Evolutionary conservation across 202 grass and related monocot species (phyloP).

Genomic region (Carex arenaria): DNA sequence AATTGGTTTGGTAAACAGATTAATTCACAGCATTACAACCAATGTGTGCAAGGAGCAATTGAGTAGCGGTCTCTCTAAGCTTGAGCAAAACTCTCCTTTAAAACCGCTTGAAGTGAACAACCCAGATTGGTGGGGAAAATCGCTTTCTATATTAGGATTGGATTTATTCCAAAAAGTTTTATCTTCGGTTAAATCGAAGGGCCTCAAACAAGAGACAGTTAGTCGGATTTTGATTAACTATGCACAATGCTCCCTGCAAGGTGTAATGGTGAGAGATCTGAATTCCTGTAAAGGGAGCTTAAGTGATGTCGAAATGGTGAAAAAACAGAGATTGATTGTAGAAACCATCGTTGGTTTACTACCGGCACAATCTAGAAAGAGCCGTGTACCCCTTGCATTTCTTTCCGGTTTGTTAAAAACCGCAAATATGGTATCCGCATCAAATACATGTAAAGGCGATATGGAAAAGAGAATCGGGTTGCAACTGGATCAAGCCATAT

Average conservation of each 20-base stretch:
- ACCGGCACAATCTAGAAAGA: constrained; percentile 64
- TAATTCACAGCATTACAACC: constrained; percentile 51
- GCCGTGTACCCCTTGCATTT: constrained; percentile 75
- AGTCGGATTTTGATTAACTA: constrained; percentile 83
- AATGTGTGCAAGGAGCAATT: constrained; percentile 94
- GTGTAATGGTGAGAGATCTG: constrained; percentile 57
- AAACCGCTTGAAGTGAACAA: constrained; percentile 26
- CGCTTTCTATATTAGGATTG: constrained; percentile 43
- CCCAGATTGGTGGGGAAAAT: constrained; percentile 91
- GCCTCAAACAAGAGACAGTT: constrained; percentile 85
- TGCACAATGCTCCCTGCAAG: constrained; percentile 72
- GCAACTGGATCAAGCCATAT: constrained; percentile 84
- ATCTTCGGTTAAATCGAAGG: constrained; percentile 75
- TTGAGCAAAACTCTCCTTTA: constrained; percentile 42
- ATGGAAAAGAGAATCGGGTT: constrained; percentile 84
- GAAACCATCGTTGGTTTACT: constrained; percentile 67
- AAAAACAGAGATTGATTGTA: constrained; percentile 56
- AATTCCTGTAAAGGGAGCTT: constrained; percentile 17
- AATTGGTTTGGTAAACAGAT: constrained; percentile 39
- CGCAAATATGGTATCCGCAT: constrained; percentile 45
- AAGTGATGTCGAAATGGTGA: constrained; percentile 35
- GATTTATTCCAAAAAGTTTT: constrained; percentile 80
- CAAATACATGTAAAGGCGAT: constrained; percentile 50
- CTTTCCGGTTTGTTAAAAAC: constrained; percentile 90
- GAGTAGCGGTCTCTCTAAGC: constrained; percentile 55